phyloP scores from a whole-genome alignment of 768 basidiomycete genomes.

The Phaeotremella skinneri region DNA sequence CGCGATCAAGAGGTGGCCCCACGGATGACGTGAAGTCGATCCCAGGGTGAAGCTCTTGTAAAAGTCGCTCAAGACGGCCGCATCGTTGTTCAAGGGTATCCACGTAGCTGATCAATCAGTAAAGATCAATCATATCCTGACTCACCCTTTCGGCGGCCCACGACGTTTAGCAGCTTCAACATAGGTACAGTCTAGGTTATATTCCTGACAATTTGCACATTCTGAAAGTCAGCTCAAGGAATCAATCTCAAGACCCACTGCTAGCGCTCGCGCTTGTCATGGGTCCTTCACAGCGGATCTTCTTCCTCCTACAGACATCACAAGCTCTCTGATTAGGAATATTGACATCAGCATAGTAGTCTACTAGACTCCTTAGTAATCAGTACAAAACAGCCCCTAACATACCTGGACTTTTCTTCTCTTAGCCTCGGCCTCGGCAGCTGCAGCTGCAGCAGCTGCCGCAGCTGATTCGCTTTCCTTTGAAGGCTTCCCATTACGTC shows the following conservation, averaged over 20 bases:
- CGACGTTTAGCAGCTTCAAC: constrained; percentile 50
- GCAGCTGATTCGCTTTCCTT: neutral
- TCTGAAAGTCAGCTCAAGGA: constrained; percentile 18
- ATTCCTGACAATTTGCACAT: constrained; percentile 47
- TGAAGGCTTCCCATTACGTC: no score
- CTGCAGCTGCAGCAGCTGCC: constrained; percentile 35
- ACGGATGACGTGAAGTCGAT: constrained; percentile 45
- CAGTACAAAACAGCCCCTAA: neutral
- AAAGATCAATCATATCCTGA: neutral
- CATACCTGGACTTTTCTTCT: constrained; percentile 41
- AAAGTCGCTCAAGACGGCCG: constrained; percentile 43
- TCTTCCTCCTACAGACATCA: constrained; percentile 78
- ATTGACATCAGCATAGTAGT: constrained; percentile 38
- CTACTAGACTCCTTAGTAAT: neutral
- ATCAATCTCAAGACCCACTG: constrained; percentile 23
- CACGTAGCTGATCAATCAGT: constrained; percentile 27
- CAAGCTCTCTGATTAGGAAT: constrained; percentile 63
- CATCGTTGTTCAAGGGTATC: constrained; percentile 50
- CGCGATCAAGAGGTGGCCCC: constrained; percentile 46
- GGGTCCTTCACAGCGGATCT: constrained; percentile 66
- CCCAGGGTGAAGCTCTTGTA: constrained; percentile 44
- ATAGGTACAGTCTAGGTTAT: constrained; percentile 58
- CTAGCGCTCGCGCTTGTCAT: constrained; percentile 39
- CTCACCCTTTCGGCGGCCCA: constrained; percentile 45
- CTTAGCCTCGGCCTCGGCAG: constrained; percentile 63